These are phyloP conservation scores for Pythium phragmiticola DNA, from an alignment of 352 stramenopile species.

Conservation along the genomic window DNA sequence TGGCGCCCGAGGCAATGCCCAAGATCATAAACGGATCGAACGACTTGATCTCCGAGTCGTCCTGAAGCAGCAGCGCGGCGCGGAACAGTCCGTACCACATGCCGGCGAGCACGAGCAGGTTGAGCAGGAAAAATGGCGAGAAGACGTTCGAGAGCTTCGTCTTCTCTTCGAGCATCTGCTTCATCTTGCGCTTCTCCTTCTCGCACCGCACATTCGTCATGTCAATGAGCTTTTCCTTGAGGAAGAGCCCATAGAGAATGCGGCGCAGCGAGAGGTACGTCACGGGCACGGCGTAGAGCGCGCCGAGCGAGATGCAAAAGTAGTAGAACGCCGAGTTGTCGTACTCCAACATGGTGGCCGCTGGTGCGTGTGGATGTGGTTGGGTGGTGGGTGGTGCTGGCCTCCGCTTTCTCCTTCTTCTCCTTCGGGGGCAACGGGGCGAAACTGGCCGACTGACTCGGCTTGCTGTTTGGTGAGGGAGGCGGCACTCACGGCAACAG, in stretches of 20 bases:
- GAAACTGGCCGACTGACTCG: slow-evolving; percentile 18
- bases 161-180: slow-evolving; percentile 84
- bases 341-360: slow-evolving; percentile 94
- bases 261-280: slow-evolving; percentile 88
- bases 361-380: not conserved
- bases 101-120: slow-evolving; percentile 64
- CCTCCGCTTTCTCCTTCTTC: not conserved
- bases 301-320: slow-evolving; percentile 96
- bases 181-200: slow-evolving; percentile 81
- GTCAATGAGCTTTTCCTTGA: slow-evolving; percentile 88
- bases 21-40: slow-evolving; percentile 99
- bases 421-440: slow-evolving; percentile 2
- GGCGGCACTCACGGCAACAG: slow-evolving; percentile 20
- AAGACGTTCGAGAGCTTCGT: slow-evolving; percentile 85
- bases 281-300: slow-evolving; percentile 95
- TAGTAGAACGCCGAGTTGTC: slow-evolving; percentile 99
- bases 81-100: slow-evolving; percentile 89
- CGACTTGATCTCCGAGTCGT: slow-evolving; percentile 97
- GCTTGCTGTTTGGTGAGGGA: not conserved
- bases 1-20: slow-evolving; percentile 89
- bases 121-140: slow-evolving; percentile 70
- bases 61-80: slow-evolving; percentile 89
- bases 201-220: slow-evolving; percentile 79
- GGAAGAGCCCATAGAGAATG: slow-evolving; percentile 88
- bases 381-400: not conserved